Evolutionary conservation across 345 rosid genomes (phyloP).

Genomic region (Citrus glauca): DNA sequence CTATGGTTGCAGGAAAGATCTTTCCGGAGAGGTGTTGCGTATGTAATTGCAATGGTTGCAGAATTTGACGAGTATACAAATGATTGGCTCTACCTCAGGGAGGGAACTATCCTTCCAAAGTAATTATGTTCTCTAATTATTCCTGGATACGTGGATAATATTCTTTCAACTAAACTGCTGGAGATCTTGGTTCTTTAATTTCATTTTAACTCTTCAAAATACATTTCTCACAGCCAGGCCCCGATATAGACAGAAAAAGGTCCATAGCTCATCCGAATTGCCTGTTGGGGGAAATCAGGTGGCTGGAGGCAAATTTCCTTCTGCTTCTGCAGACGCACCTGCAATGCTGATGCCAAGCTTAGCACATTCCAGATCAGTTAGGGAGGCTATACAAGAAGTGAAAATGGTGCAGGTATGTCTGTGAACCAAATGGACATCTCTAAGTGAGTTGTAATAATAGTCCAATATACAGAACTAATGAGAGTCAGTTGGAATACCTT

Average conservation of each 20-base stretch:
- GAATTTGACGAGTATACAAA: constrained; percentile 89
- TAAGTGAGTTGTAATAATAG: background rate
- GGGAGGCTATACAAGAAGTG: constrained; percentile 75
- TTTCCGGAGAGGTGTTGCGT: constrained; percentile 64
- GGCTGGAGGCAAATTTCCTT: constrained; percentile 26
- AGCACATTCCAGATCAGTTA: constrained; percentile 66
- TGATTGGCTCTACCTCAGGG: constrained; percentile 80
- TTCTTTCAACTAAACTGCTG: background rate
- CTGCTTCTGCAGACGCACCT: constrained; percentile 46
- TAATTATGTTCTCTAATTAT: constrained; percentile 26
- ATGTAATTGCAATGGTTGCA: constrained; percentile 85
- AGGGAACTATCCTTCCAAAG: constrained; percentile 86
- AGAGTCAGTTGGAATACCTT: background rate
- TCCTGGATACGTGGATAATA: background rate
- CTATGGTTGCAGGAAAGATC: constrained; percentile 66
- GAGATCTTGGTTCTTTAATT: background rate
- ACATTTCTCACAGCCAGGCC: constrained; percentile 55
- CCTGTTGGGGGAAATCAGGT: constrained; percentile 41
- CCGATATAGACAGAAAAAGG: constrained; percentile 51
- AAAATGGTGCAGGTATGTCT: constrained; percentile 76
- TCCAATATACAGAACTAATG: background rate
- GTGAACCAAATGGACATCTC: background rate
- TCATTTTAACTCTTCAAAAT: constrained; percentile 18
- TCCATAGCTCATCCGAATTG: constrained; percentile 41
- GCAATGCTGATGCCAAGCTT: constrained; percentile 72